These are phyloP conservation scores for Melaleuca quinquenervia DNA, from an alignment of 345 rosid genomes.

Conservation along the genomic window DNA sequence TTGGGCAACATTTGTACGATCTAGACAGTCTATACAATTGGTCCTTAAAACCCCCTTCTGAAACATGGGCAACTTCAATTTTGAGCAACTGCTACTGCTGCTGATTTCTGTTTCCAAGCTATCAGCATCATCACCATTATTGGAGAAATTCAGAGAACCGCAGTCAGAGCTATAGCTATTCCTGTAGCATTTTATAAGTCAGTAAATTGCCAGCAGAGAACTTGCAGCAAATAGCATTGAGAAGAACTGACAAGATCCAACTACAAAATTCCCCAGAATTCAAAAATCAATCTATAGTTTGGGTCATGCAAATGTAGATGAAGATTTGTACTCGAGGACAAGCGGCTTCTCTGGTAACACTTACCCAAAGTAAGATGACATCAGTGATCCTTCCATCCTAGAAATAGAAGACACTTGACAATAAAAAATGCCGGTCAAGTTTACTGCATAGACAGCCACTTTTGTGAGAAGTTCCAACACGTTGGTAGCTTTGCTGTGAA, in stretches of 20 bases:
- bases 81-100: slow-evolving; percentile 14
- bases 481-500: slow-evolving; percentile 48
- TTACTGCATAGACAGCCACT: slow-evolving; percentile 67
- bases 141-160: slow-evolving; percentile 11
- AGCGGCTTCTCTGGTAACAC: slow-evolving; percentile 6
- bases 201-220: neutral
- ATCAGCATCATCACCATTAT: slow-evolving; percentile 21
- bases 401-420: slow-evolving; percentile 43
- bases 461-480: slow-evolving; percentile 61
- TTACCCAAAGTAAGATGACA: slow-evolving; percentile 44
- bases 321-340: neutral
- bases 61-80: slow-evolving; percentile 34
- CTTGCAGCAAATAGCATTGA: neutral
- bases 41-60: slow-evolving; percentile 90
- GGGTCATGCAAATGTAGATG: neutral
- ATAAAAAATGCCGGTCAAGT: slow-evolving; percentile 73
- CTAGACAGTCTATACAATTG: slow-evolving; percentile 95
- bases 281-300: neutral
- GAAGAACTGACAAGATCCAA: neutral
- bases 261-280: neutral
- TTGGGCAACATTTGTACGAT: slow-evolving; percentile 98
- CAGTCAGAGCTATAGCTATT: slow-evolving; percentile 19
- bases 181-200: slow-evolving; percentile 21
- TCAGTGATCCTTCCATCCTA: slow-evolving; percentile 26
- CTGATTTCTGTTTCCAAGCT: slow-evolving; percentile 16